Conservation (phyloP, 352 stramenopile species). For the Aphanomyces cochlioides region DNA sequence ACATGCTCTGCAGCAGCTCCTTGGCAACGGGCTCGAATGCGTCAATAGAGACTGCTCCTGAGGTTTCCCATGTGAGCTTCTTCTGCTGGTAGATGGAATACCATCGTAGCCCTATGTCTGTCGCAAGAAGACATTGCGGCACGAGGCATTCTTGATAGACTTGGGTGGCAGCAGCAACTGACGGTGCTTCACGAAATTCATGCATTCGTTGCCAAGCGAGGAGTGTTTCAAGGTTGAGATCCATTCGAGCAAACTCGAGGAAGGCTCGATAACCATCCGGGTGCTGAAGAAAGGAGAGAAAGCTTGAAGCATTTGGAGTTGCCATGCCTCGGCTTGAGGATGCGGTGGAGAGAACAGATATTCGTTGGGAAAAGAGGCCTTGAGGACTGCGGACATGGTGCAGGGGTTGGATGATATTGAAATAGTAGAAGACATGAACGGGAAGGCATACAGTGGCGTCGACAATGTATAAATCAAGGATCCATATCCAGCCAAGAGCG, state of each 20-base stretch:
- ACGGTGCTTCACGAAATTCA: not conserved
- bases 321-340: not conserved
- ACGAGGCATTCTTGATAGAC: conserved; percentile 1
- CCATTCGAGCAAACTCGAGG: conserved; percentile 6
- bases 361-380: not conserved
- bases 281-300: conserved; percentile 6
- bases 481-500: not conserved
- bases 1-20: not conserved
- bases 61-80: not conserved
- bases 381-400: not conserved
- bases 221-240: not conserved
- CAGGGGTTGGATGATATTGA: not conserved
- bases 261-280: conserved; percentile 2
- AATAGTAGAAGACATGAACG: conserved; percentile 6
- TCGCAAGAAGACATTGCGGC: not conserved
- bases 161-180: not conserved
- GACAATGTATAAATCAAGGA: not conserved
- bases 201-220: not conserved
- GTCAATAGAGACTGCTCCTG: not conserved
- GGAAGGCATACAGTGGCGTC: not conserved
- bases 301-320: not conserved
- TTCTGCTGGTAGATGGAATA: not conserved
- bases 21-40: not conserved
- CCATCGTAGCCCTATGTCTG: not conserved
- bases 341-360: not conserved